A percentile compares a stretch with the other conserved stretches of the same genome.
These are phyloP conservation scores for Celoporthe dispersa DNA, from an alignment of 2,329 filamentous ascomycete species.

Conservation along the genomic window DNA sequence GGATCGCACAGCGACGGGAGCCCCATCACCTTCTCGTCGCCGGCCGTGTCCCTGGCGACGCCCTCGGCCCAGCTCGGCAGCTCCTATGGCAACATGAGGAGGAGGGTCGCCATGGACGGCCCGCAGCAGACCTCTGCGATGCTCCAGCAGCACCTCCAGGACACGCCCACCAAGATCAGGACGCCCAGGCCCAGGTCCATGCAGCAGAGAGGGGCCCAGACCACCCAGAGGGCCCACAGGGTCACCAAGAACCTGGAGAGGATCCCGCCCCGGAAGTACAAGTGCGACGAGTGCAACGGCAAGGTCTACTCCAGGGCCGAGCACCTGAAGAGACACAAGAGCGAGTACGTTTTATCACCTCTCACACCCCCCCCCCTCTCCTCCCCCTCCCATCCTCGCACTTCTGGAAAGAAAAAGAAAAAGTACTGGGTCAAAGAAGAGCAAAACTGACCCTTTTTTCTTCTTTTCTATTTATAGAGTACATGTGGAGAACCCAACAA, in stretches of 20 bases:
- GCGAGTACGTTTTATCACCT: conserved; percentile 16
- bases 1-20: conserved; percentile 24
- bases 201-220: conserved; percentile 7
- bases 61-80: conserved; percentile 20
- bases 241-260: conserved; percentile 25
- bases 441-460: conserved; percentile 1
- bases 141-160: conserved; percentile 25
- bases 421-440: too few relatives aligned
- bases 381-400: background rate
- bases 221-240: conserved; percentile 19
- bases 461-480: conserved; percentile 2
- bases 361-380: background rate
- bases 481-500: conserved; percentile 24
- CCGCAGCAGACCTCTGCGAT: conserved; percentile 27
- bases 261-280: conserved; percentile 22
- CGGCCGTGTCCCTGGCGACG: conserved; percentile 21
- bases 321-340: conserved; percentile 28
- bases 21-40: conserved; percentile 26
- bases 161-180: conserved; percentile 20
- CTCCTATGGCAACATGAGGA: conserved; percentile 23
- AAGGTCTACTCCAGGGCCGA: conserved; percentile 26
- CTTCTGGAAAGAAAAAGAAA: too few relatives aligned
- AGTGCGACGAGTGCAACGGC: conserved; percentile 25
- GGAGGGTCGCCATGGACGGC: conserved; percentile 26
- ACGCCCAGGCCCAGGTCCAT: conserved; percentile 22